Evolutionary conservation across 257 asterid genomes (phyloP).

Genomic region (Rauvolfia tetraphylla): DNA sequence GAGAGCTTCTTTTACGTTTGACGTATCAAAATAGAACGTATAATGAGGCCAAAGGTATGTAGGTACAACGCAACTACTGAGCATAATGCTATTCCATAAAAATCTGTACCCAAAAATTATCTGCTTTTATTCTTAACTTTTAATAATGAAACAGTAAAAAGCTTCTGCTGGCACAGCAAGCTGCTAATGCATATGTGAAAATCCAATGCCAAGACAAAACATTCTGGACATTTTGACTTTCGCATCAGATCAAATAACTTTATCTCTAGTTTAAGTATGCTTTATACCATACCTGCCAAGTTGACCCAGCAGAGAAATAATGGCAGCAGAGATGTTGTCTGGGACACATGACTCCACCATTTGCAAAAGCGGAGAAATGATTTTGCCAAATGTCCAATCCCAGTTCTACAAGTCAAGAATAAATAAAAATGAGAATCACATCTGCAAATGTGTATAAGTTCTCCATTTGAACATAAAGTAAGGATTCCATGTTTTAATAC

Average conservation of each 20-base stretch:
- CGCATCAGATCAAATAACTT: not conserved
- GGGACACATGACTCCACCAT: slow-evolving; percentile 41
- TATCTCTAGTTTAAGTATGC: not conserved
- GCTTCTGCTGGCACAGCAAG: not conserved
- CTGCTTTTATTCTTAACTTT: not conserved
- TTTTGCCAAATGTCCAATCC: slow-evolving; percentile 63
- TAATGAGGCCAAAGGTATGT: not conserved
- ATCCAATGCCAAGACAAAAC: not conserved
- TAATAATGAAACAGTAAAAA: not conserved
- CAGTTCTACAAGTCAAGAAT: slow-evolving; percentile 58
- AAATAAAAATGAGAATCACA: slow-evolving; percentile 8
- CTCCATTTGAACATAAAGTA: not conserved
- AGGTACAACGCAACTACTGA: not conserved
- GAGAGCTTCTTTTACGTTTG: not conserved
- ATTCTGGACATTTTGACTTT: not conserved
- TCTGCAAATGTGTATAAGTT: not conserved
- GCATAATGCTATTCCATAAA: not conserved
- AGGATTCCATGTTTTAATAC: not conserved
- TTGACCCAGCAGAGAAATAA: slow-evolving; percentile 64
- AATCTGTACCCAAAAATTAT: not conserved
- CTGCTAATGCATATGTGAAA: not conserved
- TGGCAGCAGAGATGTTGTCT: slow-evolving; percentile 49
- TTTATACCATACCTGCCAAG: slow-evolving; percentile 66
- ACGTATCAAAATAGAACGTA: not conserved
- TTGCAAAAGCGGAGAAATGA: slow-evolving; percentile 42